Evolutionary conservation across 2,329 filamentous ascomycete genomes (phyloP).

Genomic region (Pseudogymnoascus sp.): DNA sequence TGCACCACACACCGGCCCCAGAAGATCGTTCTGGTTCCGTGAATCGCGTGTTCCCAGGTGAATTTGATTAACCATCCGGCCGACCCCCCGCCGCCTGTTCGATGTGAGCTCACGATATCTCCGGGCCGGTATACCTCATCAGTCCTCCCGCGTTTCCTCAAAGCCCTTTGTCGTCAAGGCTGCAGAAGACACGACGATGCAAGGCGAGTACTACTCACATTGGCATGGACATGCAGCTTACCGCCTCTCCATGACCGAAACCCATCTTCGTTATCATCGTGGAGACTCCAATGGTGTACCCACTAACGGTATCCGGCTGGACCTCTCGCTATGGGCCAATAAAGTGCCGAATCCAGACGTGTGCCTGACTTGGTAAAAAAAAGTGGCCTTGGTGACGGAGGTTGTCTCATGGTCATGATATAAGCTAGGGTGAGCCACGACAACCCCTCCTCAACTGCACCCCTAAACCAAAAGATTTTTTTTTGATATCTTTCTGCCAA

Average conservation of each 20-base stretch:
- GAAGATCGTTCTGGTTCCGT: neutral
- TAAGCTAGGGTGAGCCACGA: neutral
- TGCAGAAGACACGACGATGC: neutral
- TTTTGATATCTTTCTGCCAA: neutral
- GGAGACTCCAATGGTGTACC: neutral
- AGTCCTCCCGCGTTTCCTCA: neutral
- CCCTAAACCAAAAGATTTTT: neutral
- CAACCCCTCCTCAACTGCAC: neutral
- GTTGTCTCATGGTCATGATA: neutral
- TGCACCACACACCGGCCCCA: neutral
- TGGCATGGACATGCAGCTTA: neutral
- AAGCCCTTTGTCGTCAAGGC: neutral
- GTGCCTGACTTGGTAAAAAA: slow-evolving; percentile 4
- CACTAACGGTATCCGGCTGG: slow-evolving; percentile 3
- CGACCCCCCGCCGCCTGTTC: neutral
- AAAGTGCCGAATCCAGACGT: neutral
- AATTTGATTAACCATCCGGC: neutral
- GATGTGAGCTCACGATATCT: slow-evolving; percentile 4
- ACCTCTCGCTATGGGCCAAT: neutral
- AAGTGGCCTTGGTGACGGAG: neutral
- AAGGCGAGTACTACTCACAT: neutral
- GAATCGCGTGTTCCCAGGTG: neutral
- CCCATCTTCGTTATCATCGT: neutral
- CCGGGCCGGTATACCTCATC: neutral
- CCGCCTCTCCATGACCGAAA: neutral